Percentiles rank a stretch among this genome's conserved stretches.
Evolutionary conservation across 1,284 basidiomycete species (phyloP).

Genomic region (Sporisorium graminicola): DNA sequence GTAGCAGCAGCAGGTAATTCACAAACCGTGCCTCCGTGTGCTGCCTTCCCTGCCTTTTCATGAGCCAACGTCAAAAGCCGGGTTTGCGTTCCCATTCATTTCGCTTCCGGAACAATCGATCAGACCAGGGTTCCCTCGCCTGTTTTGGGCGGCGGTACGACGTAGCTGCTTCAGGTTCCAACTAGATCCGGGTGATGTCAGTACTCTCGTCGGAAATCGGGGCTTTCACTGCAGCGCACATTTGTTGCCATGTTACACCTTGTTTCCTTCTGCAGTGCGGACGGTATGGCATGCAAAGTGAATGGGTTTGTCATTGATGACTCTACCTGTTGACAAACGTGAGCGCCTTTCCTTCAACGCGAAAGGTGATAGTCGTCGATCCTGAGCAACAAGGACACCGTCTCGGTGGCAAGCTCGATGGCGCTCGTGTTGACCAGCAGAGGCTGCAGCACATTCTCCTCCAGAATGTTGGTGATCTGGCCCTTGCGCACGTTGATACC

Average conservation of each 20-base stretch:
- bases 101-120: neutral
- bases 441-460: slow-evolving; percentile 97
- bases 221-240: no score
- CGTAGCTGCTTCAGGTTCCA: neutral
- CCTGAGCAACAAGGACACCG: slow-evolving; percentile 93
- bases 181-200: neutral
- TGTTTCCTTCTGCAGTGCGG: no score
- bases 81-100: neutral
- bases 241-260: no score
- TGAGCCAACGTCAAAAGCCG: neutral
- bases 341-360: slow-evolving; percentile 46
- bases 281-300: no score
- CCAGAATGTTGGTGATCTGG: slow-evolving; percentile 93
- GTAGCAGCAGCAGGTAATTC: no score
- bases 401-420: slow-evolving; percentile 94
- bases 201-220: neutral
- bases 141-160: neutral
- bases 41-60: neutral
- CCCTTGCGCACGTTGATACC: slow-evolving; percentile 92
- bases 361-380: slow-evolving; percentile 86
- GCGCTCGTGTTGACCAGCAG: slow-evolving; percentile 95
- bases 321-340: neutral
- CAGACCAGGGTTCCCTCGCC: neutral
- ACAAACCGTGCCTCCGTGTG: no score
- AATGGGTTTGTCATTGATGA: neutral